phyloP scores from a whole-genome alignment of 225 moss, liverwort and hornwort species.

The Sphagnum tenellum region DNA sequence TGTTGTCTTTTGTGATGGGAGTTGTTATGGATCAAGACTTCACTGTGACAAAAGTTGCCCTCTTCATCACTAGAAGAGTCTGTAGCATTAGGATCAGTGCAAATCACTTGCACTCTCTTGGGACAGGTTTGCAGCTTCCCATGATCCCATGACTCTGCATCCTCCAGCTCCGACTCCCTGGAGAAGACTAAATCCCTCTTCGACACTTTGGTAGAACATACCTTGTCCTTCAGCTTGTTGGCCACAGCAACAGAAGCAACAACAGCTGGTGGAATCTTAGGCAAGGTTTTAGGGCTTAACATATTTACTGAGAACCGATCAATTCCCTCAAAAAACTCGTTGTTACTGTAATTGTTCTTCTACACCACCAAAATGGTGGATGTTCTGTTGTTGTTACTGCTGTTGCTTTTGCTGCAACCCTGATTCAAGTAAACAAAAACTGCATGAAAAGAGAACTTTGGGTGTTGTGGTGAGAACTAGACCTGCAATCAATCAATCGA shows the following conservation, averaged over 20 bases:
- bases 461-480: too few species aligned
- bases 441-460: too few species aligned
- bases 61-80: conserved; percentile 52
- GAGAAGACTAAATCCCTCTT: conserved; percentile 21
- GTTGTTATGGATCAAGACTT: not conserved
- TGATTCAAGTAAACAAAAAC: too few species aligned
- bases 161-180: conserved; percentile 41
- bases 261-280: not conserved
- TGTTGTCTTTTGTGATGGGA: conserved; percentile 10
- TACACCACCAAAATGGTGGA: too few species aligned
- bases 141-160: not conserved
- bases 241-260: not conserved
- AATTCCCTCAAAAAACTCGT: not conserved
- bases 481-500: too few species aligned
- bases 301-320: conserved; percentile 1
- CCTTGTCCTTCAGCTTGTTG: conserved; percentile 8
- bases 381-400: too few species aligned
- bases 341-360: too few species aligned
- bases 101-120: conserved; percentile 41
- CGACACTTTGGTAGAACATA: conserved; percentile 12
- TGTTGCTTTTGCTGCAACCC: too few species aligned
- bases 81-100: conserved; percentile 49
- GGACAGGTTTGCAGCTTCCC: conserved; percentile 16
- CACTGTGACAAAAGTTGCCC: conserved; percentile 17
- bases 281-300: conserved; percentile 29